These are phyloP conservation scores for Grosmannia penicillata DNA, from an alignment of 2,329 filamentous ascomycete genomes.

Conservation along the genomic window DNA sequence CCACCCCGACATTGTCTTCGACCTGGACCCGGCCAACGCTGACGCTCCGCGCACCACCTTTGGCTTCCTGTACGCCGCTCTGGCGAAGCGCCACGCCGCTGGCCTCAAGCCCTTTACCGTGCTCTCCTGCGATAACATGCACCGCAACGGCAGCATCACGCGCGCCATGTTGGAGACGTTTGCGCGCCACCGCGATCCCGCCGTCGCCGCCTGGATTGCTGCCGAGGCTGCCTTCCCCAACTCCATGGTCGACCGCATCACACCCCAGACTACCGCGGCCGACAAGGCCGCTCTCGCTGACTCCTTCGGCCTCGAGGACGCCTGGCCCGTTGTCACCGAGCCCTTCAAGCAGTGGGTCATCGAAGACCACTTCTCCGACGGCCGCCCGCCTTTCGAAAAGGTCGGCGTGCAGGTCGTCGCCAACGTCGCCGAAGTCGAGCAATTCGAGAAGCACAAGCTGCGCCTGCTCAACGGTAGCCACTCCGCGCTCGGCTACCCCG, in stretches of 20 bases:
- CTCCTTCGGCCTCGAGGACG: constrained; percentile 30
- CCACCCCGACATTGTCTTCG: constrained; percentile 32
- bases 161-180: constrained; percentile 36
- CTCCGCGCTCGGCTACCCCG: constrained; percentile 35
- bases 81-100: constrained; percentile 26
- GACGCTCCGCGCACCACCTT: constrained; percentile 30
- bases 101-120: constrained; percentile 38
- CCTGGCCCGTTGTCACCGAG: constrained; percentile 39
- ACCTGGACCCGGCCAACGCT: constrained; percentile 30
- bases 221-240: constrained; percentile 35
- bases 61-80: constrained; percentile 36
- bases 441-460: constrained; percentile 42
- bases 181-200: constrained; percentile 29
- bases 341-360: constrained; percentile 42
- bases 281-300: constrained; percentile 30
- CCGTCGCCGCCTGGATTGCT: constrained; percentile 32
- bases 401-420: constrained; percentile 36
- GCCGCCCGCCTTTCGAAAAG: constrained; percentile 35
- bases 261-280: constrained; percentile 28
- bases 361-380: constrained; percentile 35
- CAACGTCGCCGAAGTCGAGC: constrained; percentile 34
- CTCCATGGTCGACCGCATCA: constrained; percentile 41
- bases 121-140: constrained; percentile 41
- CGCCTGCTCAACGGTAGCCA: constrained; percentile 38
- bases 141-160: constrained; percentile 39